These are phyloP conservation scores for Talaromyces piceae DNA, from an alignment of 2,329 filamentous ascomycete genomes.

Conservation along the genomic window DNA sequence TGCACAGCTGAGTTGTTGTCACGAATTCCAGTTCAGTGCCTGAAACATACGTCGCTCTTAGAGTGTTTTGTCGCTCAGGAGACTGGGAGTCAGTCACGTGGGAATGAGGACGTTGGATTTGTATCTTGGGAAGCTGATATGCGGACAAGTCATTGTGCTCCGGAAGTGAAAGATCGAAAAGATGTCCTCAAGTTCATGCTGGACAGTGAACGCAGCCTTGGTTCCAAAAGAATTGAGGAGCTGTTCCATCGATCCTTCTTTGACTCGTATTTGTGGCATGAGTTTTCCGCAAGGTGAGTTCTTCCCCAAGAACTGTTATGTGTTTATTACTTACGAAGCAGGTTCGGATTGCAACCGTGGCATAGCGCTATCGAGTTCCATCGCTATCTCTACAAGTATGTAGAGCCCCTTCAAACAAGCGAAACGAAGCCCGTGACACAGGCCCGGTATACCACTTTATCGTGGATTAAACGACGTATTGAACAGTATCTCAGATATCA, in stretches of 20 bases:
- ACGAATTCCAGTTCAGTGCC: background rate
- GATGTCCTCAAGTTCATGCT: background rate
- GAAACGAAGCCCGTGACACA: constrained; percentile 8
- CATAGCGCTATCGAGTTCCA: constrained; percentile 20
- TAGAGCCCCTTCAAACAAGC: constrained; percentile 16
- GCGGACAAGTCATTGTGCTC: background rate
- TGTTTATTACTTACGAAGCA: constrained; percentile 2
- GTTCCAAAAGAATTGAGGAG: background rate
- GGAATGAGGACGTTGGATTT: background rate
- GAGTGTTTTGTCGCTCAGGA: background rate
- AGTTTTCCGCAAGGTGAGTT: background rate
- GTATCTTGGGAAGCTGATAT: background rate
- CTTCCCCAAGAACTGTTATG: background rate
- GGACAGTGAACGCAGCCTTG: background rate
- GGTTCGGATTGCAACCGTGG: constrained; percentile 17
- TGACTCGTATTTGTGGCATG: background rate
- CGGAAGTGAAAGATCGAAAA: background rate
- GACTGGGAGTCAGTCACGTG: background rate
- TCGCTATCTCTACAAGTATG: constrained; percentile 18
- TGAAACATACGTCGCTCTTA: background rate
- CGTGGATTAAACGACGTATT: background rate
- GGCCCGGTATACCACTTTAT: background rate
- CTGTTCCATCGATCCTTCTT: background rate
- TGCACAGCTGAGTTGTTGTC: background rate
- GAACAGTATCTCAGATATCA: background rate